A percentile compares a stretch with the other conserved stretches of the same genome.
These are phyloP conservation scores for Claviceps humidiphila DNA, from an alignment of 2,329 filamentous ascomycete species.

Conservation along the genomic window DNA sequence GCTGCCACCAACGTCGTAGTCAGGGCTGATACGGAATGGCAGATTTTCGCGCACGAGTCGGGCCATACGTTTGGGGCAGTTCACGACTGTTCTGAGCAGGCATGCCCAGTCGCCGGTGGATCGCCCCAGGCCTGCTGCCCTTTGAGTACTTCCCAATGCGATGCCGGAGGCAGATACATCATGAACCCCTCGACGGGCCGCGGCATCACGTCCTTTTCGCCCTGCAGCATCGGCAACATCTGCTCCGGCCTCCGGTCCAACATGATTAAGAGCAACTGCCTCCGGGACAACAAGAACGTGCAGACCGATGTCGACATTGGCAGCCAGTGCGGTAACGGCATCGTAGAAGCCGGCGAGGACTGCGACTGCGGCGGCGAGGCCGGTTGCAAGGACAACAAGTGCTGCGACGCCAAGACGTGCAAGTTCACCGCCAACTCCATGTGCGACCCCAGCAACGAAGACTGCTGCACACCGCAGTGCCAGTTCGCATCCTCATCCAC, in stretches of 20 bases:
- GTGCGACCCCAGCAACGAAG: constrained; percentile 71
- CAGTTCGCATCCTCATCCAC: constrained; percentile 53
- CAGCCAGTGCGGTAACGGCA: constrained; percentile 88
- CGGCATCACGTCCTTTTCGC: constrained; percentile 67
- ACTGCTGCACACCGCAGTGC: constrained; percentile 60
- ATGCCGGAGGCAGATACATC: constrained; percentile 69
- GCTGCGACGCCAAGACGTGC: constrained; percentile 80
- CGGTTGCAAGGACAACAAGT: constrained; percentile 61
- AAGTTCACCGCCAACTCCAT: constrained; percentile 63
- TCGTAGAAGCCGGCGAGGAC: constrained; percentile 86
- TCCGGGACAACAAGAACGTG: constrained; percentile 77
- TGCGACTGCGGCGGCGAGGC: constrained; percentile 80
- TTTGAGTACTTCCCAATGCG: constrained; percentile 50
- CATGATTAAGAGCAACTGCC: constrained; percentile 56
- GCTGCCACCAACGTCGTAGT: constrained; percentile 84
- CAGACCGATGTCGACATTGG: constrained; percentile 70
- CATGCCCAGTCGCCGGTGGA: constrained; percentile 49
- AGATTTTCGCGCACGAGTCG: constrained; percentile 87
- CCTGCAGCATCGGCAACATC: constrained; percentile 85
- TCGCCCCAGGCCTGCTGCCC: constrained; percentile 61
- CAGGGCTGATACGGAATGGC: constrained; percentile 74
- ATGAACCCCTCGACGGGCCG: constrained; percentile 85
- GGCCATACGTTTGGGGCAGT: constrained; percentile 94
- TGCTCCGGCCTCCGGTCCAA: constrained; percentile 73
- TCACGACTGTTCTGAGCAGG: constrained; percentile 68